Evolutionary conservation across 768 basidiomycete genomes (phyloP).

Genomic region (Phlegmacium glaucopus): DNA sequence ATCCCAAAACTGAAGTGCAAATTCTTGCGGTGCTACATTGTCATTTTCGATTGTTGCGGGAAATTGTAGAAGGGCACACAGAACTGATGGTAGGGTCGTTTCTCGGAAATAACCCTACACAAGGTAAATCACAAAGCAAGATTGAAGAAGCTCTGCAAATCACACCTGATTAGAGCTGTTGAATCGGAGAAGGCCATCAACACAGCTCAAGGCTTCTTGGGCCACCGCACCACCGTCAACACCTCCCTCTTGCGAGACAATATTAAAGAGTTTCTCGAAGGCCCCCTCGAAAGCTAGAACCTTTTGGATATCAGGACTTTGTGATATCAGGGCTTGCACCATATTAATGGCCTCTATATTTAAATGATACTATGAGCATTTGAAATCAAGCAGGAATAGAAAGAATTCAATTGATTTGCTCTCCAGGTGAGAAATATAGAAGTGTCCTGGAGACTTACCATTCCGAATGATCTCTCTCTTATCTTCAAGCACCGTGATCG

Average conservation of each 20-base stretch:
- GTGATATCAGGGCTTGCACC: conserved; percentile 75
- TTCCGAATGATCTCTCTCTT: conserved; percentile 86
- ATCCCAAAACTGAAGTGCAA: conserved; percentile 96
- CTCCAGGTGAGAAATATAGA: neutral
- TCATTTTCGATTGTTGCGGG: conserved; percentile 58
- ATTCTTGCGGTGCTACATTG: conserved; percentile 74
- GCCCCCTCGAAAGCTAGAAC: conserved; percentile 95
- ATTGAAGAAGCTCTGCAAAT: conserved; percentile 4
- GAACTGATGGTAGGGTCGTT: conserved; percentile 64
- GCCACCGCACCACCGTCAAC: conserved; percentile 87
- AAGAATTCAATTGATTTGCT: neutral
- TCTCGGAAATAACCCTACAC: conserved; percentile 93
- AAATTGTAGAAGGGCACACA: conserved; percentile 70
- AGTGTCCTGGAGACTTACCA: conserved; percentile 40
- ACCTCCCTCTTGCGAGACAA: conserved; percentile 84
- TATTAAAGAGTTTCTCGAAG: conserved; percentile 93
- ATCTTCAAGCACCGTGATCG: conserved; percentile 77
- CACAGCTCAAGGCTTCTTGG: conserved; percentile 80
- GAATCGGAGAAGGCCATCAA: conserved; percentile 85
- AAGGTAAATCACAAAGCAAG: conserved; percentile 13
- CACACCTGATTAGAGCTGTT: conserved; percentile 97
- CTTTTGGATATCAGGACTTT: conserved; percentile 94
- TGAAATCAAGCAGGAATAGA: neutral
- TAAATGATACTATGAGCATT: neutral
- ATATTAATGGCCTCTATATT: conserved; percentile 75